Conservation (phyloP, 768 basidiomycete species). For the Sporobolomyces phaffii region DNA sequence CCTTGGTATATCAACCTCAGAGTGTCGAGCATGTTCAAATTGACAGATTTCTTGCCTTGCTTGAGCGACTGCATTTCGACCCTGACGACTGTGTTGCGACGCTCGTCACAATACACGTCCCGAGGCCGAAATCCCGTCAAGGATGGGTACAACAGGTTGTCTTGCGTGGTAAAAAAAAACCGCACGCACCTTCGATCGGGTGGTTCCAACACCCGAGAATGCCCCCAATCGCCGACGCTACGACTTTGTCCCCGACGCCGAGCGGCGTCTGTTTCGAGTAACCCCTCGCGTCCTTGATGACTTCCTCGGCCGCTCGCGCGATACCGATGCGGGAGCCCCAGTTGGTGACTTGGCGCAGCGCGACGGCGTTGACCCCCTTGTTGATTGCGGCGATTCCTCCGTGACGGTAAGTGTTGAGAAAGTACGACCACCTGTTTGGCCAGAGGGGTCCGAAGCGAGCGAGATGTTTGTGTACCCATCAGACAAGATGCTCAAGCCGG, state of each 20-base stretch:
- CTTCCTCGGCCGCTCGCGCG: conserved; percentile 55
- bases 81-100: conserved; percentile 59
- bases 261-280: conserved; percentile 67
- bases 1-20: conserved; percentile 80
- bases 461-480: too few relatives aligned
- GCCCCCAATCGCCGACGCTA: conserved; percentile 72
- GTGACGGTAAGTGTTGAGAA: conserved; percentile 82
- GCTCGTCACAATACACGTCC: background rate
- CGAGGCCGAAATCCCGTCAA: too few relatives aligned
- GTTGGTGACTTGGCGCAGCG: conserved; percentile 49
- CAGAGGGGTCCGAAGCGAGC: background rate
- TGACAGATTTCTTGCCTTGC: conserved; percentile 66
- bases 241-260: conserved; percentile 73
- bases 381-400: conserved; percentile 89
- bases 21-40: conserved; percentile 75
- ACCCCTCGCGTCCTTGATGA: conserved; percentile 68
- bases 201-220: conserved; percentile 98
- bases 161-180: background rate
- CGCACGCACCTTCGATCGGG: conserved; percentile 18
- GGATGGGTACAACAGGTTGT: too few relatives aligned
- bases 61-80: conserved; percentile 99
- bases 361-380: conserved; percentile 83
- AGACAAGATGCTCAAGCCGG: too few relatives aligned
- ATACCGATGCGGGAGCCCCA: conserved; percentile 53
- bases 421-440: conserved; percentile 62